These are phyloP conservation scores for Lentinus brumalis DNA, from an alignment of 768 basidiomycete species.

Conservation along the genomic window DNA sequence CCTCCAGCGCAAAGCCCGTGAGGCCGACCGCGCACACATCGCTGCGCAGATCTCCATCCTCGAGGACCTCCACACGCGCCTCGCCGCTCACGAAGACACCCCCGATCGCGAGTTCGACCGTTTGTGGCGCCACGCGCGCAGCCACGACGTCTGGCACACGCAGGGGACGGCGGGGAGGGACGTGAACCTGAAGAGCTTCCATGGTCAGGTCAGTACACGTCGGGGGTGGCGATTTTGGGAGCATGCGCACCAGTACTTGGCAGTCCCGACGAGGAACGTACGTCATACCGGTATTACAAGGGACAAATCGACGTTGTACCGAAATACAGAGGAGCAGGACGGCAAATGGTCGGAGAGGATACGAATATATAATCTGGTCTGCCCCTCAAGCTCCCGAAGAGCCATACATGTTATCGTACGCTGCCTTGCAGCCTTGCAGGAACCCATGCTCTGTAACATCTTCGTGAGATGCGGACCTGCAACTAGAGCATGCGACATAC, in stretches of 20 bases:
- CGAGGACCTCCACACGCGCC: conserved; percentile 54
- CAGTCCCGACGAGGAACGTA: no score
- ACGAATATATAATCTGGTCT: no score
- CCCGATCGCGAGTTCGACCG: conserved; percentile 54
- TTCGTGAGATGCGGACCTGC: not conserved
- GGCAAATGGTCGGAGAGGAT: no score
- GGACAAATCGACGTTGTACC: no score
- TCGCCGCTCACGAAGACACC: conserved; percentile 48
- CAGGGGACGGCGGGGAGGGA: not conserved
- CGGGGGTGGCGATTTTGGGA: no score
- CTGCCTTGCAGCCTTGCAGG: conserved; percentile 45
- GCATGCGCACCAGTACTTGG: no score
- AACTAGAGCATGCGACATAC: conserved; percentile 31
- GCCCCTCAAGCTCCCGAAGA: conserved; percentile 9
- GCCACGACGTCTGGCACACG: conserved; percentile 19
- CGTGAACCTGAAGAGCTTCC: not conserved
- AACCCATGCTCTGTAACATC: conserved; percentile 57
- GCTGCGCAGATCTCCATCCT: conserved; percentile 65
- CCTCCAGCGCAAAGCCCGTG: conserved; percentile 48
- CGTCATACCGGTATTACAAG: no score
- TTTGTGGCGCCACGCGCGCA: conserved; percentile 54
- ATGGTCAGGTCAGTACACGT: no score
- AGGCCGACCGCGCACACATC: conserved; percentile 55
- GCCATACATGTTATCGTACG: conserved; percentile 26
- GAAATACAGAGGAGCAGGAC: no score